phyloP scores from a whole-genome alignment of 495 filamentous ascomycete species.

The Lophiotrema nucula region DNA sequence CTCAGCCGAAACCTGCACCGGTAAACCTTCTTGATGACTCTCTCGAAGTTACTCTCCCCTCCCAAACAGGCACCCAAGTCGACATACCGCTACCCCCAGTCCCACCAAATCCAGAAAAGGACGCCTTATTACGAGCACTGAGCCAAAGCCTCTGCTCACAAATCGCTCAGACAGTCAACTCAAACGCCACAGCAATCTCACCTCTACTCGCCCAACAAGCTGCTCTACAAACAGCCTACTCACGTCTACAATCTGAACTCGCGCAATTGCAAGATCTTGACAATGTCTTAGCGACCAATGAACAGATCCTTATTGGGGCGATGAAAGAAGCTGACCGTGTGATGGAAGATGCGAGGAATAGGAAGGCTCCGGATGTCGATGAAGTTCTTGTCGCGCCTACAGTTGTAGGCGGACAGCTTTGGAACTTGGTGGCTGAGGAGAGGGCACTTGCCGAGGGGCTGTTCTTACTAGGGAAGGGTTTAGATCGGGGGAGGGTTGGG shows the following conservation, averaged over 20 bases:
- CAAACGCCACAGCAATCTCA: conserved; percentile 67
- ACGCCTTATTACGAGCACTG: conserved; percentile 76
- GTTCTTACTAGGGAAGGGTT: conserved; percentile 75
- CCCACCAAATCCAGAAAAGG: conserved; percentile 95
- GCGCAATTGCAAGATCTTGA: conserved; percentile 66
- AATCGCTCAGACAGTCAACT: conserved; percentile 59
- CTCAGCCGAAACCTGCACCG: conserved; percentile 41
- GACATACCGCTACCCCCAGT: conserved; percentile 72
- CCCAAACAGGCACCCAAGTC: conserved; percentile 44
- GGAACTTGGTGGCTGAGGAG: conserved; percentile 83
- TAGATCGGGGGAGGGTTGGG: conserved; percentile 76
- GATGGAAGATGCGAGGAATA: conserved; percentile 61
- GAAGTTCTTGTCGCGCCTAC: conserved; percentile 91
- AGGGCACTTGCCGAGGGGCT: conserved; percentile 78
- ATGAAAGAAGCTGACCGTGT: conserved; percentile 77
- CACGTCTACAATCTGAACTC: conserved; percentile 68
- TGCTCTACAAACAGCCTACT: conserved; percentile 67
- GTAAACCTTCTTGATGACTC: conserved; percentile 67
- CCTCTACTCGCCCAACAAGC: conserved; percentile 76
- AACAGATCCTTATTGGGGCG: conserved; percentile 68
- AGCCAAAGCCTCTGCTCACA: conserved; percentile 65
- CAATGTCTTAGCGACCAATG: conserved; percentile 70
- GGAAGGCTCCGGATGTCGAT: conserved; percentile 67
- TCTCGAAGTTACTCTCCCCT: conserved; percentile 65
- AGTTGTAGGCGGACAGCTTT: conserved; percentile 88